These are phyloP conservation scores for Piper longum DNA, from an alignment of 164 flowering plant species.

Conservation along the genomic window DNA sequence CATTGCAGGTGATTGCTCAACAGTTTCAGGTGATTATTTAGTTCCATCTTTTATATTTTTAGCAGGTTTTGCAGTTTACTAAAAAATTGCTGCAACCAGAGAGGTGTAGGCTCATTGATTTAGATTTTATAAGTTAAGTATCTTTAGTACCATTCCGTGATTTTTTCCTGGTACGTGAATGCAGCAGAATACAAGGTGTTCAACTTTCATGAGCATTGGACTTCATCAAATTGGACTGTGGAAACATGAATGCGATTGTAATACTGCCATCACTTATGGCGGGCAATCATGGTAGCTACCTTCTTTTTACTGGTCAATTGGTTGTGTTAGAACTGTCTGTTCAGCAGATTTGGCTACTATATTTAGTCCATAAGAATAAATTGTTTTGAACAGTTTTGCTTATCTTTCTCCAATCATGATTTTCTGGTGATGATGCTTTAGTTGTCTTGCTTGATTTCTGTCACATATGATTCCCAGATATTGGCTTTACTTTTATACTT, in stretches of 20 bases:
- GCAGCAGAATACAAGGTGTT: conserved; percentile 46
- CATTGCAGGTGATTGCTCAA: conserved; percentile 27
- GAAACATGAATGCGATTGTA: conserved; percentile 62
- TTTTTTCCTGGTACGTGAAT: conserved; percentile 25
- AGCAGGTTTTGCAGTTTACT: no score
- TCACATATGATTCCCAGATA: neutral
- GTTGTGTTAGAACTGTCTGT: neutral
- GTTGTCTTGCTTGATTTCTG: neutral
- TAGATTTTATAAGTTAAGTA: no score
- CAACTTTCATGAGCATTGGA: conserved; percentile 41
- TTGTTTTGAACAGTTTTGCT: no score
- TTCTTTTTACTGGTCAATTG: neutral
- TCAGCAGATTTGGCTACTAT: no score
- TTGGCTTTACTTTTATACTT: neutral
- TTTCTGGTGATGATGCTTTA: no score
- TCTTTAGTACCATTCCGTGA: no score
- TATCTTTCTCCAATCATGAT: no score
- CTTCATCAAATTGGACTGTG: conserved; percentile 72
- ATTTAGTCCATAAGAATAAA: no score
- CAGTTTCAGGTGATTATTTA: neutral
- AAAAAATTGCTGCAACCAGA: no score
- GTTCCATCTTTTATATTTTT: neutral
- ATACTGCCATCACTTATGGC: conserved; percentile 16
- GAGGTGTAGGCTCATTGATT: no score
- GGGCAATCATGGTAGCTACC: conserved; percentile 28